Evolutionary conservation across 2,329 filamentous ascomycete species (phyloP), one percentile per base, ranked within the genome.

Genomic region (Thelonectria olida): DNA sequence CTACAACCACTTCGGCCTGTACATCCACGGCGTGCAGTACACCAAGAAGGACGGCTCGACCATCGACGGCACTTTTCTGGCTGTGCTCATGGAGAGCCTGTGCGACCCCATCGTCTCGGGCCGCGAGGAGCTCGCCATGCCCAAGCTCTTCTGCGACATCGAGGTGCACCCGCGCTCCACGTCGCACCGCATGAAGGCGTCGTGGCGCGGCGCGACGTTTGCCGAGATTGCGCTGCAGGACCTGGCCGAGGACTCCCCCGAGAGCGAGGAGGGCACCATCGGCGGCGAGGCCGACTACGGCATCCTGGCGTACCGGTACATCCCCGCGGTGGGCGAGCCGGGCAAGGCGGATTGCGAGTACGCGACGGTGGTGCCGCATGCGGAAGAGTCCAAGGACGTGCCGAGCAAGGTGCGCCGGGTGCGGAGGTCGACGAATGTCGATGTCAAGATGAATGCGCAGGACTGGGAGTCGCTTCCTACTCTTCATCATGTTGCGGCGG

Each of bases 1-100:
- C 1, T 90, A 90, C 68, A 81, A 78, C 36, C 82, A 84, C 60
- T 75, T 87, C 19, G 87, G 86, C 0, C 78, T 90, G 1, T 89
- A 87, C 66, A 82, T 90, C 27, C 88, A 90, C 67, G 87, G 85
- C 1, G 83, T 90, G 1, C 73, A 87, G 64, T 88, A 88, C 65
- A 79, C 73, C 1, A 83, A 81, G 63, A 75, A 79, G 73, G 84
- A 74, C 61, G 85, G 85, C 2, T 74, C 76, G 0, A 73, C 78
- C 0, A 67, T 86, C 2, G 72, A 74, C 12, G 87, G 86, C 7
- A 83, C 83, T 0, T 89, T 84, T 62, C 72, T 89, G 36, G 82
- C 85, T 0, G 74, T 89, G 0, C 72, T 82, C 13, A 75, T 85
- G 1, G 76, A 84, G 64, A 82, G 78, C 8, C 73, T 85, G 0